These are phyloP conservation scores for Astraeus odoratus DNA, from an alignment of 768 basidiomycete species.

Conservation along the genomic window DNA sequence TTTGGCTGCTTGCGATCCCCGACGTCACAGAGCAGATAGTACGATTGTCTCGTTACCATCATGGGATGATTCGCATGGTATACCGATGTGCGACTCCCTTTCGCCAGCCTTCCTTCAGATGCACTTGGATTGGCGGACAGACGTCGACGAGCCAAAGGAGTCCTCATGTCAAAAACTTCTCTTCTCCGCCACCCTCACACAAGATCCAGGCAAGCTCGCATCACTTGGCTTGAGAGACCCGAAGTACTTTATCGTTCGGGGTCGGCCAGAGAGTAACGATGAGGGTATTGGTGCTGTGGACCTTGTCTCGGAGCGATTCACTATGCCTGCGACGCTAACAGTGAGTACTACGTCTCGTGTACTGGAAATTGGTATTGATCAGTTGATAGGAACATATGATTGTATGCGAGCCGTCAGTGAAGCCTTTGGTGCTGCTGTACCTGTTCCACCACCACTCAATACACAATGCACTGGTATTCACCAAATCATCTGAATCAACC, in stretches of 20 bases:
- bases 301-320: conserved; percentile 67
- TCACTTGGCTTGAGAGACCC: conserved; percentile 72
- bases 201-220: conserved; percentile 89
- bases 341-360: conserved; percentile 34
- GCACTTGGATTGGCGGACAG: conserved; percentile 31
- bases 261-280: conserved; percentile 29
- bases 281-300: conserved; percentile 38
- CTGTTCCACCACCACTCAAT: conserved; percentile 61
- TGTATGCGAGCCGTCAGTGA: conserved; percentile 67
- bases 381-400: conserved; percentile 86
- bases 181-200: conserved; percentile 93
- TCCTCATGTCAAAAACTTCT: conserved; percentile 88
- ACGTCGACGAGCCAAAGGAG: conserved; percentile 49
- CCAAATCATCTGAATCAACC: conserved; percentile 94
- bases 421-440: conserved; percentile 86
- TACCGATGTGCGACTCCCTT: conserved; percentile 35
- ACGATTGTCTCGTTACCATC: conserved; percentile 1
- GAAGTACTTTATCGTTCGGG: conserved; percentile 84
- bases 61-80: conserved; percentile 4
- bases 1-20: conserved; percentile 59
- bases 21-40: conserved; percentile 16
- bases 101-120: conserved; percentile 50
- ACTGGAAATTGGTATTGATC: not conserved
- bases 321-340: conserved; percentile 71
- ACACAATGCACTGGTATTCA: conserved; percentile 81